A percentile compares a stretch with the other conserved stretches of the same genome.
These are phyloP conservation scores for Penicillium coprophilum DNA, from an alignment of 495 filamentous ascomycete species.

Conservation along the genomic window DNA sequence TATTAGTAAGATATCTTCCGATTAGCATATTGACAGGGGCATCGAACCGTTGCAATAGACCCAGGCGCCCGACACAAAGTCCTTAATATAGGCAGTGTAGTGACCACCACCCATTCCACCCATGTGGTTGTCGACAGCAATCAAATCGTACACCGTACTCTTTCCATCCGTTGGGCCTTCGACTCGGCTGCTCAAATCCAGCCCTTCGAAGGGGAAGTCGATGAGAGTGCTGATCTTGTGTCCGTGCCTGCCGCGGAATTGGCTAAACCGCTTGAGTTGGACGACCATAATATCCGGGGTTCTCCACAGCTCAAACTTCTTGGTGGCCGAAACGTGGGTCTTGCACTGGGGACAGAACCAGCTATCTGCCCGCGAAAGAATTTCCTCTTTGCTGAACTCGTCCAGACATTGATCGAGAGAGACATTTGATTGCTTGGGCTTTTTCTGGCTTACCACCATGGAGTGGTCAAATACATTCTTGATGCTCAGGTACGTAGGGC, in stretches of 20 bases:
- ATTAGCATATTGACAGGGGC: neutral
- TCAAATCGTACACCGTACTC: slow-evolving; percentile 81
- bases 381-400: slow-evolving; percentile 88
- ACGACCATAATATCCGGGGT: slow-evolving; percentile 91
- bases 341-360: slow-evolving; percentile 98
- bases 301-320: slow-evolving; percentile 97
- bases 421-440: slow-evolving; percentile 54
- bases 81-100: slow-evolving; percentile 92
- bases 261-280: slow-evolving; percentile 90
- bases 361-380: slow-evolving; percentile 88
- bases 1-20: slow-evolving; percentile 13
- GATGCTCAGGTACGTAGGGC: slow-evolving; percentile 52
- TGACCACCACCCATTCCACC: slow-evolving; percentile 91
- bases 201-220: slow-evolving; percentile 83
- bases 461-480: slow-evolving; percentile 59
- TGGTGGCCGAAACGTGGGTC: slow-evolving; percentile 83
- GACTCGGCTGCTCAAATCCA: slow-evolving; percentile 80
- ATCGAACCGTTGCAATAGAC: slow-evolving; percentile 90
- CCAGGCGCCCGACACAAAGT: slow-evolving; percentile 81
- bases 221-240: slow-evolving; percentile 92
- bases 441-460: slow-evolving; percentile 56
- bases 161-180: slow-evolving; percentile 75
- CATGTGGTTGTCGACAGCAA: slow-evolving; percentile 93
- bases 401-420: slow-evolving; percentile 86
- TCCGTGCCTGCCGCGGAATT: slow-evolving; percentile 56